These are phyloP conservation scores for Pestalotiopsis fici DNA, from an alignment of 2,329 filamentous ascomycete species.

Conservation along the genomic window DNA sequence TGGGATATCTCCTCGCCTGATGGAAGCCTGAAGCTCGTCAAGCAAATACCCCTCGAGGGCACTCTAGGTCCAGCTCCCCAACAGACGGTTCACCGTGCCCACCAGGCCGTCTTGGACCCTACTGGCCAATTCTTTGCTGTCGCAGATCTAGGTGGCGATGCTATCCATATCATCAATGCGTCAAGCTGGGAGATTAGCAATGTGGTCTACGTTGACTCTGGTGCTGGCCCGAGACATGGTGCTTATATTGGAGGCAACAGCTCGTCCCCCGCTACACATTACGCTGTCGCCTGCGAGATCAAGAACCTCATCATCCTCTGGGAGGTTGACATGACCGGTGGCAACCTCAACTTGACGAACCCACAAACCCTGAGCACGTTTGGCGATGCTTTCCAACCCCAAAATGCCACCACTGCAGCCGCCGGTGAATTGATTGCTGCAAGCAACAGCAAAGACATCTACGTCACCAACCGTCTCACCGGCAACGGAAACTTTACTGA, in stretches of 20 bases:
- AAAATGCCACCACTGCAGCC: constrained; percentile 36
- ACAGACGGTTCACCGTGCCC: constrained; percentile 37
- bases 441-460: constrained; percentile 43
- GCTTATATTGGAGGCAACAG: constrained; percentile 40
- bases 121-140: constrained; percentile 50
- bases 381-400: constrained; percentile 32
- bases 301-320: constrained; percentile 45
- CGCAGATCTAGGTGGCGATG: constrained; percentile 51
- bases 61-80: constrained; percentile 30
- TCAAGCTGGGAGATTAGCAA: constrained; percentile 38
- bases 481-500: constrained; percentile 41
- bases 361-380: constrained; percentile 42
- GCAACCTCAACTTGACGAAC: constrained; percentile 34
- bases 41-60: constrained; percentile 35
- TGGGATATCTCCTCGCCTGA: constrained; percentile 40
- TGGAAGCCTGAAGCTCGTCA: constrained; percentile 37
- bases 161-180: constrained; percentile 46
- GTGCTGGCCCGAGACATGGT: constrained; percentile 52
- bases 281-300: constrained; percentile 48
- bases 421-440: constrained; percentile 47
- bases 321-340: constrained; percentile 37
- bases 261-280: constrained; percentile 38
- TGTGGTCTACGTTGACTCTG: constrained; percentile 32
- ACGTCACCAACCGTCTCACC: constrained; percentile 52
- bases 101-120: constrained; percentile 50